Evolutionary conservation across 768 basidiomycete genomes (phyloP).

Genomic region (Pleurotus pulmonarius): DNA sequence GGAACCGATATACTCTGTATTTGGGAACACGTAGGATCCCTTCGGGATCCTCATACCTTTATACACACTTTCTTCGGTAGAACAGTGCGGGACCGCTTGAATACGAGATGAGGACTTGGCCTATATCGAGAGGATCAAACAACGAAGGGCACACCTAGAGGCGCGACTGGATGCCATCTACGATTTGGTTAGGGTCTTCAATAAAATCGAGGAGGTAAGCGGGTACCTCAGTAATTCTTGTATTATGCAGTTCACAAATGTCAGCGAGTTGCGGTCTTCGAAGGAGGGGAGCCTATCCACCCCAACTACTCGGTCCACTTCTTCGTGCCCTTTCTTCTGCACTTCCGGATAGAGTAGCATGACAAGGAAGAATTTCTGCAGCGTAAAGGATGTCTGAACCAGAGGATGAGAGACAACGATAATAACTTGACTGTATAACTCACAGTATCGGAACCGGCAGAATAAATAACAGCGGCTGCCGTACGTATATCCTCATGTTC

Average conservation of each 20-base stretch:
- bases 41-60: slow-evolving; percentile 19
- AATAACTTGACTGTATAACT: too few relatives aligned
- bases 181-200: neutral
- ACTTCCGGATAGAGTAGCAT: slow-evolving; percentile 24
- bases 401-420: too few relatives aligned
- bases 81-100: slow-evolving; percentile 12
- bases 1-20: neutral
- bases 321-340: slow-evolving; percentile 21
- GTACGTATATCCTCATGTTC: too few relatives aligned
- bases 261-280: slow-evolving; percentile 29
- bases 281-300: slow-evolving; percentile 37
- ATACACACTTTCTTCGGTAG: slow-evolving; percentile 18
- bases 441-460: neutral
- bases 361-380: slow-evolving; percentile 19
- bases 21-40: slow-evolving; percentile 13
- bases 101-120: too few relatives aligned
- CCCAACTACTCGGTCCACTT: slow-evolving; percentile 26
- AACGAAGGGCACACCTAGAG: neutral
- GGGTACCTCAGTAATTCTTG: slow-evolving; percentile 36
- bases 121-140: too few relatives aligned
- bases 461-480: neutral
- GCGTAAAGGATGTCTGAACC: neutral
- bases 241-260: slow-evolving; percentile 30
- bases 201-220: slow-evolving; percentile 12
- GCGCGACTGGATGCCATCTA: neutral